Base-by-base conservation (phyloP, 768 basidiomycete species). In the Naganishia randhawae region DNA sequence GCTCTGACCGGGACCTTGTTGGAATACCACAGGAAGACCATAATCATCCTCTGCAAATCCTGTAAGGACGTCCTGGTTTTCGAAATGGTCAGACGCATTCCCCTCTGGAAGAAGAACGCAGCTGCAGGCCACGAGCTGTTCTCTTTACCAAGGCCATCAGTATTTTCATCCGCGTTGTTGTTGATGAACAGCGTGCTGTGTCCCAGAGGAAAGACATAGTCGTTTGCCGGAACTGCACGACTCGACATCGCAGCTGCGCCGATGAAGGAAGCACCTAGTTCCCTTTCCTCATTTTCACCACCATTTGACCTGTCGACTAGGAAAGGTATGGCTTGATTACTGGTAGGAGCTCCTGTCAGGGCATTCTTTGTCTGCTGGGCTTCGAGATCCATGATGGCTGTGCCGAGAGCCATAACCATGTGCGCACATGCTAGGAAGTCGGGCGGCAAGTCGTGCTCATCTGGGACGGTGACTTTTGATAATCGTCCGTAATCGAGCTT, bases 111-210 rank as follows among this genome's bases (percentile, higher is more conserved):
- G 54, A 55, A 55, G 33, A 37, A 55, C 16, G 31, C 19, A 14
- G 54, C 31, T 5, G 54, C 33, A 4, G 54, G 54, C 54, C 54
- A 55, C 7, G 35, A 17, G 7, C 25, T 32, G 31, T 55, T 33
- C 16, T 55, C 54, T 33, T 55, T 55, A 16, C 54, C 54, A 2
- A 55, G n/a, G 10, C 54, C 33, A 22, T 55, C 54, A n/a, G 37
- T 37, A 35, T 55, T 55, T 55, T 55, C 54, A 9, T 55, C 54
- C 4, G 37, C 33, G 13, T 55, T 33, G 31, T 55, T 55, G 10
- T 55, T 55, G 33, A 35, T 33, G 33, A 55, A 55, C 19, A 55
- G 54, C 25, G 54, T 55, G 33, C 54, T 55, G 35, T 55, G 54
- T n/a, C 54, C 54, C 10, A 55, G 35, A 7, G 54, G 54, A 22